A percentile compares a stretch with the other conserved stretches of the same genome.
Evolutionary conservation across 1,284 basidiomycete genomes (phyloP).

Genomic region (Naganishia sp.): DNA sequence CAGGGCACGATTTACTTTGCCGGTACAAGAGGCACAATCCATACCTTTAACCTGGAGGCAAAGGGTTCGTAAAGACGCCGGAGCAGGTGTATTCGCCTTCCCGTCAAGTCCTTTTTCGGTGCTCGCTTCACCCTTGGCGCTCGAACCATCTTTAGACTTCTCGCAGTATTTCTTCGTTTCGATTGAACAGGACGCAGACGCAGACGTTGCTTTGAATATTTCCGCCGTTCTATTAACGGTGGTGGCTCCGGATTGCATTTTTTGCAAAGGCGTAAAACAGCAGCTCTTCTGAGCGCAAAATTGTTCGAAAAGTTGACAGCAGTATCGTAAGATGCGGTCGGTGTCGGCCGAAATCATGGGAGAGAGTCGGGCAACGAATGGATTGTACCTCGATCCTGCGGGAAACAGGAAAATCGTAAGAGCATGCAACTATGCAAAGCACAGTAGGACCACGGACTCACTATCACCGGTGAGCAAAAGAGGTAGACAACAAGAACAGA

Average conservation of each 20-base stretch:
- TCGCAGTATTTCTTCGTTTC: slow-evolving; percentile 5
- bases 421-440: slow-evolving; percentile 8
- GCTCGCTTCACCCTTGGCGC: slow-evolving; percentile 7
- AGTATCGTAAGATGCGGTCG: slow-evolving; percentile 11
- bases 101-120: slow-evolving; percentile 3
- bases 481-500: slow-evolving; percentile 8
- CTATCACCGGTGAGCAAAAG: slow-evolving; percentile 9
- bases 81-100: slow-evolving; percentile 7
- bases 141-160: slow-evolving; percentile 3
- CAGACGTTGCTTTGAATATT: slow-evolving; percentile 10
- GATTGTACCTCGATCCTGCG: slow-evolving; percentile 9
- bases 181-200: slow-evolving; percentile 6
- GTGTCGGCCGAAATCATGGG: slow-evolving; percentile 7
- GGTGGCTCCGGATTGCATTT: background rate
- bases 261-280: slow-evolving; percentile 5
- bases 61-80: slow-evolving; percentile 9
- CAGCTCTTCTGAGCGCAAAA: slow-evolving; percentile 6
- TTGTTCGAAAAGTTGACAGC: slow-evolving; percentile 15
- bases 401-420: slow-evolving; percentile 7
- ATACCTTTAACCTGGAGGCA: slow-evolving; percentile 11
- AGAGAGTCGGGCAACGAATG: slow-evolving; percentile 12
- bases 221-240: slow-evolving; percentile 12
- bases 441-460: slow-evolving; percentile 10
- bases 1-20: slow-evolving; percentile 11
- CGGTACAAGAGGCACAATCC: slow-evolving; percentile 12